These are phyloP conservation scores for Metarhizium anisopliae DNA, from an alignment of 2,329 filamentous ascomycete species.

Conservation along the genomic window DNA sequence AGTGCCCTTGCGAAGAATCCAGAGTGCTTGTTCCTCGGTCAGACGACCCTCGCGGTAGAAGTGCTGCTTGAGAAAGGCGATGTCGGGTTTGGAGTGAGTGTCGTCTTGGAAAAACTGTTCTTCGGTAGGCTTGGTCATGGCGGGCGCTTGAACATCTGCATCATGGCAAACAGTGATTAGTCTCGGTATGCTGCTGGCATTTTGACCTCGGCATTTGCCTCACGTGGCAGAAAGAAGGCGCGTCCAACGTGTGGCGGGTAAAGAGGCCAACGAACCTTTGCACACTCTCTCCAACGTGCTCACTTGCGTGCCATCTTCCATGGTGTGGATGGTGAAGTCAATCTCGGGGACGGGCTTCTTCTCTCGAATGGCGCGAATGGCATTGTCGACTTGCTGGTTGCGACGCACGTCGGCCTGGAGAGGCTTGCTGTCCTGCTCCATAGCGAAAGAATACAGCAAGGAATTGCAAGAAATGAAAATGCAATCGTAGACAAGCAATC, in stretches of 20 bases:
- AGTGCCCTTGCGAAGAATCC: conserved; percentile 83
- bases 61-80: conserved; percentile 93
- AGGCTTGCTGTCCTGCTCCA: conserved; percentile 39
- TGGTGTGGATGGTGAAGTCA: conserved; percentile 95
- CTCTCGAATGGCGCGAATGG: conserved; percentile 81
- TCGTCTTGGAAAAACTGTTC: conserved; percentile 90
- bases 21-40: conserved; percentile 94
- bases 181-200: not conserved
- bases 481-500: not conserved
- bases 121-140: conserved; percentile 84
- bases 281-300: conserved; percentile 93
- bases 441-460: conserved; percentile 14
- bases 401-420: conserved; percentile 34
- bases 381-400: conserved; percentile 70
- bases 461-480: not conserved
- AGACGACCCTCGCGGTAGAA: conserved; percentile 96
- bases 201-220: conserved; percentile 2
- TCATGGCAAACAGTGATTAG: not conserved
- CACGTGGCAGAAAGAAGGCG: not conserved
- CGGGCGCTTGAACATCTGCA: conserved; percentile 92
- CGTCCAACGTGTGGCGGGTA: not conserved
- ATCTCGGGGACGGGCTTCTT: conserved; percentile 97
- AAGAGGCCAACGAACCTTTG: conserved; percentile 65
- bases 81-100: conserved; percentile 79
- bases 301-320: conserved; percentile 95